These are phyloP conservation scores for Lecanicillium sp. DNA, from an alignment of 2,329 filamentous ascomycete species.

Conservation along the genomic window DNA sequence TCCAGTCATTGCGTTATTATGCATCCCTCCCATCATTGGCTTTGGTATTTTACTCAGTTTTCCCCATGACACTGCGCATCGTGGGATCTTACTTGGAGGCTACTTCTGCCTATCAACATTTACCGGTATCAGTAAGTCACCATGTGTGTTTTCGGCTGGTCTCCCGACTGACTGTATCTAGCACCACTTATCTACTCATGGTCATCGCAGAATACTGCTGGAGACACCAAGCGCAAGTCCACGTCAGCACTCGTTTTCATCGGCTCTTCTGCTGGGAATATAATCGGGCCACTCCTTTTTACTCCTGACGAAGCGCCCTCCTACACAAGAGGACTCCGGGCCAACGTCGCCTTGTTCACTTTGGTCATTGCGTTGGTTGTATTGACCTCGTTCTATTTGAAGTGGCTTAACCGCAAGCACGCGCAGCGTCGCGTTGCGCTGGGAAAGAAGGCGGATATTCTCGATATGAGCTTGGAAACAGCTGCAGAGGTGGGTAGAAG, in stretches of 20 bases:
- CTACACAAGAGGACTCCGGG: constrained; percentile 43
- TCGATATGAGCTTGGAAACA: constrained; percentile 53
- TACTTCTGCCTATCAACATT: constrained; percentile 54
- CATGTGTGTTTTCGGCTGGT: constrained; percentile 34
- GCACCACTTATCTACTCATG: constrained; percentile 54
- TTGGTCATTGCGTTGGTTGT: constrained; percentile 45
- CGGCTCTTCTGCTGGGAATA: constrained; percentile 58
- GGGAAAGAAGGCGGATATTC: constrained; percentile 50
- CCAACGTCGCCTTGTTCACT: constrained; percentile 55
- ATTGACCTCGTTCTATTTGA: constrained; percentile 37
- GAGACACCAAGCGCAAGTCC: constrained; percentile 63
- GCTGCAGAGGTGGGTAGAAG: constrained; percentile 32
- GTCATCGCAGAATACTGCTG: constrained; percentile 56
- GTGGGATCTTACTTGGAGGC: constrained; percentile 43
- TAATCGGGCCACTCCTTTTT: constrained; percentile 58
- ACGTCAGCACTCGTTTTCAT: constrained; percentile 59
- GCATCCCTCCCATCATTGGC: constrained; percentile 50
- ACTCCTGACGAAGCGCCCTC: constrained; percentile 39
- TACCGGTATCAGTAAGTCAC: constrained; percentile 29
- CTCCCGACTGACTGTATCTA: constrained; percentile 27
- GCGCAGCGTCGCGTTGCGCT: constrained; percentile 43
- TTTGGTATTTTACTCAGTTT: constrained; percentile 45
- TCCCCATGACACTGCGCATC: constrained; percentile 35
- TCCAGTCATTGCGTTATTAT: constrained; percentile 45
- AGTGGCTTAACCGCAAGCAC: constrained; percentile 46